Percentiles rank a stretch among this genome's conserved stretches.
Evolutionary conservation across 768 basidiomycete genomes (phyloP).

Genomic region (Tephrocybe sp.): DNA sequence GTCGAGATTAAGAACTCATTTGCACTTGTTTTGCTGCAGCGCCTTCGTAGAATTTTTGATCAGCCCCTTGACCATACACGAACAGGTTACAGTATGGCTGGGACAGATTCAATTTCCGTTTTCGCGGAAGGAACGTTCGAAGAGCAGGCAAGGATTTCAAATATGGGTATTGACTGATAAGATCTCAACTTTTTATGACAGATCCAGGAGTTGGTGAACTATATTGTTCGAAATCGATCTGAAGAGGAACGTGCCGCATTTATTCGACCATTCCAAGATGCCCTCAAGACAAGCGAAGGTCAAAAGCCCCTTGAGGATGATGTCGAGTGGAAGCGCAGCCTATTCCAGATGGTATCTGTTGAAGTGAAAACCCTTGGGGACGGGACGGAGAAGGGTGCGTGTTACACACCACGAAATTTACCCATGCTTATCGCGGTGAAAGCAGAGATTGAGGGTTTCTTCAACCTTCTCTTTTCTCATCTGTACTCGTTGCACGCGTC

Average conservation of each 20-base stretch:
- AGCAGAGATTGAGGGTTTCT: constrained; percentile 83
- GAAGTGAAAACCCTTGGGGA: constrained; percentile 73
- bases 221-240: constrained; percentile 61
- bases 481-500: constrained; percentile 58
- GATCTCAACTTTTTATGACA: constrained; percentile 27
- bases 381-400: constrained; percentile 73
- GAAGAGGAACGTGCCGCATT: constrained; percentile 68
- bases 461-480: constrained; percentile 80
- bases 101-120: constrained; percentile 76
- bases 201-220: constrained; percentile 79
- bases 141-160: constrained; percentile 61
- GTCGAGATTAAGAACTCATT: too few species aligned
- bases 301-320: constrained; percentile 56
- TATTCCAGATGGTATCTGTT: constrained; percentile 58
- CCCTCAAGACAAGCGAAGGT: constrained; percentile 50
- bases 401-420: constrained; percentile 1
- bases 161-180: background rate
- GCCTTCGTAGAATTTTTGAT: constrained; percentile 31
- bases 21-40: constrained; percentile 37
- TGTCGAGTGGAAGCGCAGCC: constrained; percentile 47
- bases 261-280: constrained; percentile 67
- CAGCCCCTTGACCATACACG: background rate
- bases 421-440: background rate
- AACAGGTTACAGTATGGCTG: constrained; percentile 55
- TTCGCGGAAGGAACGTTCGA: constrained; percentile 89